phyloP scores from a whole-genome alignment of 2,329 filamentous ascomycete genomes.

The Trichoderma simmonsii region DNA sequence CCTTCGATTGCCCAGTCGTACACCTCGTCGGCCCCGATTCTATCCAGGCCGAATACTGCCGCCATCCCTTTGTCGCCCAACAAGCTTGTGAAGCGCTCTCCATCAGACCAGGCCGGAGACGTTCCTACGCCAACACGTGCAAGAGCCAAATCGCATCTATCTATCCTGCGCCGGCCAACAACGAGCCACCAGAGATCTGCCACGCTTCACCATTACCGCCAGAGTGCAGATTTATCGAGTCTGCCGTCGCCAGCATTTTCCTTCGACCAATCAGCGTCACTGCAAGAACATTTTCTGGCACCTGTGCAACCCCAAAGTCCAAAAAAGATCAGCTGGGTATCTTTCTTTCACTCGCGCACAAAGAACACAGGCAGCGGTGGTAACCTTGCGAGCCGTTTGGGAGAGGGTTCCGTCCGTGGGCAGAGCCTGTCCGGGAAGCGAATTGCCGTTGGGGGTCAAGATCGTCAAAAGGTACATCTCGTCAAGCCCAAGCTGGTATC shows the following conservation, averaged over 20 bases:
- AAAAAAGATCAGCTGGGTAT: conserved; percentile 44
- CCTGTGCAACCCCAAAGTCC: conserved; percentile 19
- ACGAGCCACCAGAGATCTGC: conserved; percentile 77
- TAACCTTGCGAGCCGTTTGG: conserved; percentile 25
- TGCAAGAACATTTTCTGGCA: conserved; percentile 30
- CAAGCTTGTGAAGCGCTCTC: conserved; percentile 72
- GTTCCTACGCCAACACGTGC: conserved; percentile 41
- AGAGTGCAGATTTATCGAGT: conserved; percentile 29
- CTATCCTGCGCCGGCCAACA: conserved; percentile 67
- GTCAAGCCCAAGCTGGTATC: conserved; percentile 39
- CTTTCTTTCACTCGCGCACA: conserved; percentile 52
- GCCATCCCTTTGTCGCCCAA: conserved; percentile 58
- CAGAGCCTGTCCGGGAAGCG: conserved; percentile 28
- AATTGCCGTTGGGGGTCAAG: conserved; percentile 26
- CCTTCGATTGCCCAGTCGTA: conserved; percentile 64
- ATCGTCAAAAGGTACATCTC: conserved; percentile 31
- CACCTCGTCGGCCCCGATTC: conserved; percentile 63
- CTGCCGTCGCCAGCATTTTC: conserved; percentile 30
- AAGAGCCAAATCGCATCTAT: conserved; percentile 58
- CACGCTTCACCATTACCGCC: conserved; percentile 58
- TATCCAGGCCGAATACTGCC: conserved; percentile 39
- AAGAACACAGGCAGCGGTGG: conserved; percentile 24
- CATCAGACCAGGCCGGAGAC: conserved; percentile 50
- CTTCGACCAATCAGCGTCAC: conserved; percentile 35
- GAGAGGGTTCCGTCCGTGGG: conserved; percentile 27